Base-by-base conservation (phyloP, 306 rosid species). In the Ochetophila trinervis region DNA sequence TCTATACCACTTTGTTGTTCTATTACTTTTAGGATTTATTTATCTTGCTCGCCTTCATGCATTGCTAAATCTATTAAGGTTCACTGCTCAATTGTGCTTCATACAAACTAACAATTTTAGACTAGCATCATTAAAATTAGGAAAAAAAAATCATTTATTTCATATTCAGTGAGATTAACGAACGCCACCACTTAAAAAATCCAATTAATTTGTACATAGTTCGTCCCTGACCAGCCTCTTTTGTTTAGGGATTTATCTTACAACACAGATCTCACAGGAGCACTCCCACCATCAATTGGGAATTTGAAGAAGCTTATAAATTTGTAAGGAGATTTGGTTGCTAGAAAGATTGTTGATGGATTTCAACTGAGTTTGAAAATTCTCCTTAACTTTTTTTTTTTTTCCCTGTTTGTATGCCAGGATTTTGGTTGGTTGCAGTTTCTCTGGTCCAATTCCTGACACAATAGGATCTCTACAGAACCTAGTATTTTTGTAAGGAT, bases 391-490 rank as follows among this genome's bases (percentile, higher is more conserved):
- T 60, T 8, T 73, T 32, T 7, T 21, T 60, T 8, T 73, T 32
- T 7, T 21, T 65, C 59, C 59, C 16, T 73, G 37, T 36, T 37
- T 66, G 68, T 36, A 32, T 66, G 16, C 45, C 75, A 90, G 92
- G 78, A 53, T 70, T 59, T 84, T 90, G 59, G 82, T 84, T 67
- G 77, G 55, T 18, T 90, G 97, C 55, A 66, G 88, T 53, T 87
- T 90, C 87, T 60, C 9, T 37, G 97, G 90, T 48, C 65, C 62
- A 42, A 85, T 90, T 69, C 97, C 95, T 15, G 82, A 66, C 48
- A 24, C 74, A 50, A 70, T 90, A 53, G 97, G 97, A 70, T 75
- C 76, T 54, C 79, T 90, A 42, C 21, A 66, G 57, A 60, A 68
- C 56, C 90, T 90, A 18, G 49, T 36, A 15, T 80, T 63, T 68